Percentiles rank a stretch among this genome's conserved stretches.
Conservation (phyloP, 345 rosid species). For the Laguncularia racemosa region DNA sequence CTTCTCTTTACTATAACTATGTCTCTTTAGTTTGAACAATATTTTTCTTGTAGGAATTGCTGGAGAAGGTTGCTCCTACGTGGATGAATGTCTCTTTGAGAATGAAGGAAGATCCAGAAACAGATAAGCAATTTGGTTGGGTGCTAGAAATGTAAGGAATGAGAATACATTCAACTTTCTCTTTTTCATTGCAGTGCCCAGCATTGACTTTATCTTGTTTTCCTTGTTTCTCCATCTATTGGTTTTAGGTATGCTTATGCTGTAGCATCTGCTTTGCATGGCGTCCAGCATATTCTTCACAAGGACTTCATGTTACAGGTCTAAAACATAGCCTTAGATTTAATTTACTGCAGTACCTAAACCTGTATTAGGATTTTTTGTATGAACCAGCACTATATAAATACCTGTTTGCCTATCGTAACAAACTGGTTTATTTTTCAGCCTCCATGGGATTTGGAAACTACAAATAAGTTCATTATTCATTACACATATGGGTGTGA, state of each 20-base stretch:
- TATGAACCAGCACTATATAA: not conserved
- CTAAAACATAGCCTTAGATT: conserved; percentile 8
- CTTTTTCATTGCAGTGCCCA: not conserved
- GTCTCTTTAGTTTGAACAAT: too few relatives aligned
- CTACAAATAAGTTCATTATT: conserved; percentile 66
- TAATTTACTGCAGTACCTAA: conserved; percentile 7
- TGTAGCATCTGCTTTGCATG: conserved; percentile 93
- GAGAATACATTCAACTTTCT: not conserved
- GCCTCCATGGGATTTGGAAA: conserved; percentile 96
- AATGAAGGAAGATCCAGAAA: conserved; percentile 93
- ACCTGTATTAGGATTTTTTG: too few relatives aligned
- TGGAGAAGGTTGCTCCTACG: conserved; percentile 88
- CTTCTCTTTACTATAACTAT: too few relatives aligned
- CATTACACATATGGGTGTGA: conserved; percentile 98
- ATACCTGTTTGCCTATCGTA: conserved; percentile 2
- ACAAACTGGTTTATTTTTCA: conserved; percentile 28
- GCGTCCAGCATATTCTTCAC: conserved; percentile 72
- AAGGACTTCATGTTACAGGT: conserved; percentile 99
- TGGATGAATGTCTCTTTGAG: conserved; percentile 93
- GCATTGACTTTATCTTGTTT: not conserved
- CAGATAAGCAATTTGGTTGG: conserved; percentile 97
- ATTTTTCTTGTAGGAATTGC: conserved; percentile 38
- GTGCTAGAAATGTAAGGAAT: conserved; percentile 88
- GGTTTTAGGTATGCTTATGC: conserved; percentile 90
- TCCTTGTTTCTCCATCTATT: conserved; percentile 11